Conservation (phyloP, 78 protist species). For the slime mould (Dictyostelium discoideum) region DNA sequence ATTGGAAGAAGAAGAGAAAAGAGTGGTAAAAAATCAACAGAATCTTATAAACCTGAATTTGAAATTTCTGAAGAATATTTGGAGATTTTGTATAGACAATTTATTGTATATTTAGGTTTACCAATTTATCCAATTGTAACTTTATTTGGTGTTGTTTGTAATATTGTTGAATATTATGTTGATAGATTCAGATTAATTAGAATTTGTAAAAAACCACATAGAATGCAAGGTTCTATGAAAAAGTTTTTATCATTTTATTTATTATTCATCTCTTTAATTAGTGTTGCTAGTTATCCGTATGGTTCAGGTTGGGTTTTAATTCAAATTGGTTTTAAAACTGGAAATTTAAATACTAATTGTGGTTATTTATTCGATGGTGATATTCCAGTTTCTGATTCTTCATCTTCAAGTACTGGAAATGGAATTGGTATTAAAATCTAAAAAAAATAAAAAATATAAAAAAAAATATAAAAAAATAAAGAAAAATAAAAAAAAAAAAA, state of each 20-base stretch:
- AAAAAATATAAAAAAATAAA: not conserved
- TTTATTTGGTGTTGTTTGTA: slow-evolving; percentile 62
- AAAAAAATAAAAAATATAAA: not conserved
- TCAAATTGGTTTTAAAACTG: slow-evolving; percentile 44
- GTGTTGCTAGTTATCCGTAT: slow-evolving; percentile 54
- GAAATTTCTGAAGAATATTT: slow-evolving; percentile 83
- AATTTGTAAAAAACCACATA: slow-evolving; percentile 74
- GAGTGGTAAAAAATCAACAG: slow-evolving; percentile 61
- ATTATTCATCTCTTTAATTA: slow-evolving; percentile 27
- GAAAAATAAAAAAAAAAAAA: too few species aligned
- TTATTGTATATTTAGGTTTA: slow-evolving; percentile 75
- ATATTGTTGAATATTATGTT: slow-evolving; percentile 57
- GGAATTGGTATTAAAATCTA: not conserved
- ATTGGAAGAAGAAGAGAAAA: slow-evolving; percentile 46
- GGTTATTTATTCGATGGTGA: slow-evolving; percentile 1
- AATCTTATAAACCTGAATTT: slow-evolving; percentile 71
- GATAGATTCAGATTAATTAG: slow-evolving; percentile 27
- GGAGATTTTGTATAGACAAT: slow-evolving; percentile 79
- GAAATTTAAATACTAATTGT: slow-evolving; percentile 41
- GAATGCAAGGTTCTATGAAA: slow-evolving; percentile 77
- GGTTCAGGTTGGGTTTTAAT: slow-evolving; percentile 74
- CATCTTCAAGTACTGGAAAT: not conserved
- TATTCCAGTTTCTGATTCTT: not conserved
- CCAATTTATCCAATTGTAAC: slow-evolving; percentile 76
- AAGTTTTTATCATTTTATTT: slow-evolving; percentile 56